These are phyloP conservation scores for Trypanosoma lewisi DNA, from an alignment of 208 protist genomes.

Conservation along the genomic window DNA sequence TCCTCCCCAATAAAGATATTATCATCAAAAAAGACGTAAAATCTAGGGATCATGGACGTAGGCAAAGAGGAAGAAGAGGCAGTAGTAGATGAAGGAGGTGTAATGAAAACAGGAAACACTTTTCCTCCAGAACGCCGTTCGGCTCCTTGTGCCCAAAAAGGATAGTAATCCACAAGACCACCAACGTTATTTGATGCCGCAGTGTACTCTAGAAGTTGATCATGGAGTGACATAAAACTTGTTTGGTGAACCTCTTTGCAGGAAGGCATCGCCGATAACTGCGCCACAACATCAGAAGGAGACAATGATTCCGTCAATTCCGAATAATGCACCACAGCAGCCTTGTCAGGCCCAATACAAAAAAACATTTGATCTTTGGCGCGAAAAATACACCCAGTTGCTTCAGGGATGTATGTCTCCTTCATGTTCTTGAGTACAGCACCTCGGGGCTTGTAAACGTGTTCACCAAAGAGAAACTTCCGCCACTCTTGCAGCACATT, in stretches of 20 bases:
- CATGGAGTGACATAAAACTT: conserved; percentile 45
- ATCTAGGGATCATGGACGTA: conserved; percentile 24
- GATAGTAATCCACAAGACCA: conserved; percentile 89
- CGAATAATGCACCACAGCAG: conserved; percentile 31
- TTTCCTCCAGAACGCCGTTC: conserved; percentile 79
- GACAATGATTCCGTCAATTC: conserved; percentile 27
- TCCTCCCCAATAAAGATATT: conserved; percentile 86
- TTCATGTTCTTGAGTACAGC: conserved; percentile 41
- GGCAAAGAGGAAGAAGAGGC: background rate
- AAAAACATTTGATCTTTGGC: conserved; percentile 61
- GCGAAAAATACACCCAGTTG: conserved; percentile 71
- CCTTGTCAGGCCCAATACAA: conserved; percentile 58
- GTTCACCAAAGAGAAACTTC: conserved; percentile 66
- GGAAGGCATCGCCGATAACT: conserved; percentile 40
- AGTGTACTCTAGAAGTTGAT: conserved; percentile 57
- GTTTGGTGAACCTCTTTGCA: conserved; percentile 45
- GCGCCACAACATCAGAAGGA: conserved; percentile 20
- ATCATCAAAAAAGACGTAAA: conserved; percentile 88
- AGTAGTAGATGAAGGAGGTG: background rate
- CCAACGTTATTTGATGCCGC: conserved; percentile 54
- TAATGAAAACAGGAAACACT: conserved; percentile 60
- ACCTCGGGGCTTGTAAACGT: conserved; percentile 63
- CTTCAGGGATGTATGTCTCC: conserved; percentile 38
- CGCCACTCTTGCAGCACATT: conserved; percentile 78
- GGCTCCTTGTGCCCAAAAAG: conserved; percentile 74